Base-by-base conservation (phyloP, 2,329 filamentous ascomycete species). In the Parafenestella ontariensis region DNA sequence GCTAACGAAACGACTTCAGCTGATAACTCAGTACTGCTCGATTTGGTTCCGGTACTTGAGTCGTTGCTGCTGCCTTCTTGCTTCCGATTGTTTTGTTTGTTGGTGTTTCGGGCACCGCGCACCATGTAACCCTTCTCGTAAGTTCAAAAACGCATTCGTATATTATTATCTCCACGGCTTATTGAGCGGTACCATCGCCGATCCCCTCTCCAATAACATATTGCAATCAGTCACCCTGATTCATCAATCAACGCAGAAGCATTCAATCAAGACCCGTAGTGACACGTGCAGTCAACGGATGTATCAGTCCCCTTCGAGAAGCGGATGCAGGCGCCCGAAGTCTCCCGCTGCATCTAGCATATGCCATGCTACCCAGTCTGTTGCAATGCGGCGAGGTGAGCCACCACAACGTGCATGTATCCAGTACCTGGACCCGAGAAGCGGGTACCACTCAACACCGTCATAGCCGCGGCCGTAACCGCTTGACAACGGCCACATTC, bases 291-390 rank as follows among this genome's bases (percentile, higher is more conserved):
- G 39, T 43, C 48, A 21, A 43, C 41, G 46, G 51, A 50, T 17
- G 49, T 40, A 41, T 52, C 52, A 40, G 33, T 50, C 54, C 51
- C 26, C 23, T 55, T 62, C 43, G 43, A 56, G 54, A 40, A 40
- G 10, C 56, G 41, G 46, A 57, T 53, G 55, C 59, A 65, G 47
- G 45, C 56, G 52, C 48, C 40, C 44, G 39, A 57, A 49, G 56
- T 44, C 40, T 47, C 52, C 51, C 51, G 42, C 29, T 52, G 47
- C 47, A 49, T 39, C 34, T 53, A 56, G 52, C 47, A 60, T 66
- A 73, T 72, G 70, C 66, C 62, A 64, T 74, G 70, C 71, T 73
- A 70, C 71, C 72, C 70, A 73, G 69, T 68, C 66, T 58, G 63
- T 61, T 61, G 26, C 44, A 61, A 60, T 60, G 46, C 49, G 53